Evolutionary conservation across 2,329 filamentous ascomycete species (phyloP), one percentile per base, ranked within the genome.

Genomic region (Venturia oleaginea): DNA sequence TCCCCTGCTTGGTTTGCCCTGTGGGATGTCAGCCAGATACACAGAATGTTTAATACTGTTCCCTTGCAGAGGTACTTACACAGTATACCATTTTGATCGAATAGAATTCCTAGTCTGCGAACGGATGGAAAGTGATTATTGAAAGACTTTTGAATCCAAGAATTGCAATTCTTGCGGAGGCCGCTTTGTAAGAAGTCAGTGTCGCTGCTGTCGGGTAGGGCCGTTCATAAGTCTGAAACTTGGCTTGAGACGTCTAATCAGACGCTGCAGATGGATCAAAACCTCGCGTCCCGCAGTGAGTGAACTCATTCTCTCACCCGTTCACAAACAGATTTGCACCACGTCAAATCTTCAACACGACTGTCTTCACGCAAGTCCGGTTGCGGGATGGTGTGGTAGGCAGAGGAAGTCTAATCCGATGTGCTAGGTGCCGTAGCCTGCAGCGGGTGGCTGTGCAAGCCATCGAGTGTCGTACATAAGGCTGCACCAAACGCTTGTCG

Each of bases 1-100:
- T 70, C 87, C 88, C 61, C 74, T 71, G 66, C 72, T 75, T 43
- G 76, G 76, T 67, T 76, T 77, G 42, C 75, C 75, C 64, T 65
- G 46, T 11, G 22, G 27, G 15, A 40, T 27, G 59, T 61, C 11
- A 62, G 57, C 42, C 19, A 22, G 22, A 43, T 32, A 11, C 27
- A 32, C 43, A 38, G 24, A 24, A 59, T n/a, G 11, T 11, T 38
- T 15, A 22, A 15, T 7, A 34, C 34, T 10, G 8, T 46, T 61
- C 42, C 40, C 37, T 27, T 48, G 32, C n/a, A 11, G 34, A 37
- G n/a, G 0, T 22, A 64, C 63, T 62, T 22, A 64, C 63, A 38
- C 63, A 64, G 19, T 64, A 64, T 3, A 64, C 63, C 63, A 64
- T 64, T 27, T 34, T 64, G 37, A 22, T 42, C 40, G 59, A 19